phyloP scores from a whole-genome alignment of 208 protist genomes.

The Naegleria gruberi region DNA sequence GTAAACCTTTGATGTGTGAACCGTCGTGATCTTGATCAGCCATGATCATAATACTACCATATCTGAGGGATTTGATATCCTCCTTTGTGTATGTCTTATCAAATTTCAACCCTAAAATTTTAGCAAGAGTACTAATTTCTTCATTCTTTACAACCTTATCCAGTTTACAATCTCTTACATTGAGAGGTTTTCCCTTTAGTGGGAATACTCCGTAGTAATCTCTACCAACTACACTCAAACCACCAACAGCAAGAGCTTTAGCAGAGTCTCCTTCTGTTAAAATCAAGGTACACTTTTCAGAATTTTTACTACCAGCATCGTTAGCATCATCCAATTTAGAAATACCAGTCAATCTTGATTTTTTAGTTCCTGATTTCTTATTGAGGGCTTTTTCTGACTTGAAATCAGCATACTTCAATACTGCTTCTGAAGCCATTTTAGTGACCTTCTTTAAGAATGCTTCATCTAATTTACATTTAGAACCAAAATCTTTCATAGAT shows the following conservation, averaged over 20 bases:
- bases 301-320: constrained; percentile 88
- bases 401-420: constrained; percentile 87
- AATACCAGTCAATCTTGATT: constrained; percentile 80
- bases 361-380: constrained; percentile 60
- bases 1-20: constrained; percentile 99
- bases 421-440: constrained; percentile 82
- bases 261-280: constrained; percentile 99
- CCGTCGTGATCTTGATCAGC: constrained; percentile 99
- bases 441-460: constrained; percentile 87
- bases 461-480: constrained; percentile 80
- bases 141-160: constrained; percentile 87
- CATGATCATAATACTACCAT: constrained; percentile 99
- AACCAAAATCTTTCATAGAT: constrained; percentile 87
- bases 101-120: constrained; percentile 90
- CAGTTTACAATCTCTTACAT: constrained; percentile 93
- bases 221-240: constrained; percentile 92
- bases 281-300: constrained; percentile 97
- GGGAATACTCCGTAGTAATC: constrained; percentile 99
- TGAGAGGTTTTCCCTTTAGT: constrained; percentile 97
- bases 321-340: constrained; percentile 99
- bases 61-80: constrained; percentile 78
- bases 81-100: constrained; percentile 71
- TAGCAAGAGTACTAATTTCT: constrained; percentile 86
- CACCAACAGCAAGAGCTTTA: constrained; percentile 92
- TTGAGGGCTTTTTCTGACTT: constrained; percentile 82